Percentiles rank a stretch among this genome's conserved stretches.
phyloP scores from a whole-genome alignment of 2,329 filamentous ascomycete species.

The Fusarium tupiense region DNA sequence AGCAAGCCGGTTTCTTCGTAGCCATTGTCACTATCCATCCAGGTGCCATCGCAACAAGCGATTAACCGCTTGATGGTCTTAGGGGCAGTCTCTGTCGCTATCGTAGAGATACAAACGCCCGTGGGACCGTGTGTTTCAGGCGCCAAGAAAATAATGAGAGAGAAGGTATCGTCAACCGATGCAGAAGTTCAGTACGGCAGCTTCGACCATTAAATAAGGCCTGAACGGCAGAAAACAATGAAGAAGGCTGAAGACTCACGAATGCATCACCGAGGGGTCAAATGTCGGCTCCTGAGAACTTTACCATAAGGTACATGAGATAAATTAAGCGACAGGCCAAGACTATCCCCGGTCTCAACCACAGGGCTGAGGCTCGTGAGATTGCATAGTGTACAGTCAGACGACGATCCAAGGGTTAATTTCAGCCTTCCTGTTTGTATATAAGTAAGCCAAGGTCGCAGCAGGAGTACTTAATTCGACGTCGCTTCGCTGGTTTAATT shows the following conservation, averaged over 20 bases:
- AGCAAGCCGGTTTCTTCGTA: conserved; percentile 53
- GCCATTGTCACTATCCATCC: conserved; percentile 63
- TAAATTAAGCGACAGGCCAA: conserved; percentile 38
- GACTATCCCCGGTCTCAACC: conserved; percentile 30
- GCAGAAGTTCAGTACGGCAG: not conserved
- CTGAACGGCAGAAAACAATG: not conserved
- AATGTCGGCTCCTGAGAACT: conserved; percentile 9
- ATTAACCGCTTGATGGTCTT: conserved; percentile 57
- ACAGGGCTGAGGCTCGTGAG: conserved; percentile 26
- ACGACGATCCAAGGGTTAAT: conserved; percentile 15
- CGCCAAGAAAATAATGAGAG: not conserved
- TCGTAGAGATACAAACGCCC: not conserved
- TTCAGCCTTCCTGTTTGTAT: not conserved
- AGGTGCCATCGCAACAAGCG: conserved; percentile 64
- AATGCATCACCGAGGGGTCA: conserved; percentile 7
- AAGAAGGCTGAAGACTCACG: not conserved
- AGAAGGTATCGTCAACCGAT: not conserved
- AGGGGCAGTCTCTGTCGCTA: conserved; percentile 3
- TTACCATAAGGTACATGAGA: conserved; percentile 11
- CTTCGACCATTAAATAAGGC: not conserved
- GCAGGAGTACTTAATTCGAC: not conserved
- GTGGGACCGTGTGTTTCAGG: not conserved
- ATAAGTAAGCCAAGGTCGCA: not conserved
- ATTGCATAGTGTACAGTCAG: conserved; percentile 7
- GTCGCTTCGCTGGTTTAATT: conserved; percentile 3